A percentile compares a stretch with the other conserved stretches of the same genome.
phyloP scores from a whole-genome alignment of 805 yeast genomes.

The Wickerhamiella brachini region DNA sequence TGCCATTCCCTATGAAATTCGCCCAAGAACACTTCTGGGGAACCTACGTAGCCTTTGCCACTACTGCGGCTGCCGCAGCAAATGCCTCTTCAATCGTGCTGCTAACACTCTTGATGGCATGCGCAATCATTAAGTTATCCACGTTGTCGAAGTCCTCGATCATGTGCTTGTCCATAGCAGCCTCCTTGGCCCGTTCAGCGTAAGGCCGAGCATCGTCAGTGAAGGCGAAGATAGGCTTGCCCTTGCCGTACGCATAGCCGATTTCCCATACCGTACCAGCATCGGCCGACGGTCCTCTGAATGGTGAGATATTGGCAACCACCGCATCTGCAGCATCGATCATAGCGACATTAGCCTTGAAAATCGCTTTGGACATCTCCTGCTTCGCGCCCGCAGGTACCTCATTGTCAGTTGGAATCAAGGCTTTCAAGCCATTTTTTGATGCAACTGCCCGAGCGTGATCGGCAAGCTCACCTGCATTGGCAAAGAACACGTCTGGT shows the following conservation, averaged over 20 bases:
- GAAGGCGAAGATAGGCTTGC: conserved; percentile 6
- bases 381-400: conserved; percentile 1
- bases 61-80: conserved; percentile 1
- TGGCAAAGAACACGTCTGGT: conserved; percentile 8
- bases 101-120: conserved; percentile 2
- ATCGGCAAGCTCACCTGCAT: conserved; percentile 4
- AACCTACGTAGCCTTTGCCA: background rate
- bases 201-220: conserved; percentile 2
- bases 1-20: too few species aligned
- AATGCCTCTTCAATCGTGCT: conserved; percentile 4
- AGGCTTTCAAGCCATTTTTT: conserved; percentile 3
- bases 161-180: background rate
- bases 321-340: conserved; percentile 7
- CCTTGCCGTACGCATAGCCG: conserved; percentile 7
- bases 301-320: conserved; percentile 7
- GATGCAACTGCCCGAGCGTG: conserved; percentile 1
- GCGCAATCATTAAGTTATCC: conserved; percentile 10
- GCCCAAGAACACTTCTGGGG: too few species aligned
- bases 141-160: conserved; percentile 6
- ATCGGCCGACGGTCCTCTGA: conserved; percentile 10
- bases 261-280: conserved; percentile 10
- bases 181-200: background rate
- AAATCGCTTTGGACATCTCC: conserved; percentile 5
- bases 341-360: conserved; percentile 4
- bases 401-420: conserved; percentile 6